Percentiles rank a stretch among this genome's conserved stretches.
Conservation (phyloP, 1,284 basidiomycete species). For the Stereum hirsutum region DNA sequence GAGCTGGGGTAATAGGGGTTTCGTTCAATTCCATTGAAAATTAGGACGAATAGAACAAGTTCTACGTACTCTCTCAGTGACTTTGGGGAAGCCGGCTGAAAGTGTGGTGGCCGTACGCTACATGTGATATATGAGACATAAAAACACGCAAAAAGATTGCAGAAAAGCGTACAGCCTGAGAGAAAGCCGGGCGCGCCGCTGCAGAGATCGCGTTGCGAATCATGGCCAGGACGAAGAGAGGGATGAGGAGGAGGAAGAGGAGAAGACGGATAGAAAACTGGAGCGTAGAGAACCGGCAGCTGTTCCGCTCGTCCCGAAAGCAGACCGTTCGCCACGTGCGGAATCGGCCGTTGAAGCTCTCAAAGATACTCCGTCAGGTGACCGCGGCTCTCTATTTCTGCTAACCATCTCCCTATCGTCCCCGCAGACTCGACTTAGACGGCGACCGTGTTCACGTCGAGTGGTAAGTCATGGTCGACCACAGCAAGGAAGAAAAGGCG, state of each 20-base stretch:
- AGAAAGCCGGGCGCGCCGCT: slow-evolving; percentile 42
- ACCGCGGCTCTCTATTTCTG: too few relatives aligned
- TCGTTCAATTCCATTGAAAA: too few relatives aligned
- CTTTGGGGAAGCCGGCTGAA: slow-evolving; percentile 72
- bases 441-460: too few relatives aligned
- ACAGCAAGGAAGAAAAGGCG: background rate
- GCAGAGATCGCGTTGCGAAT: slow-evolving; percentile 55
- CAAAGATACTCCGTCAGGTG: too few relatives aligned
- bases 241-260: slow-evolving; percentile 1
- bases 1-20: slow-evolving; percentile 37
- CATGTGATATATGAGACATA: too few relatives aligned
- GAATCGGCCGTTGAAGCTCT: too few relatives aligned
- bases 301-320: too few relatives aligned
- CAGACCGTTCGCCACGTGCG: too few relatives aligned
- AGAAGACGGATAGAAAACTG: slow-evolving; percentile 19
- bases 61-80: slow-evolving; percentile 54
- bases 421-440: too few relatives aligned
- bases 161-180: slow-evolving; percentile 39
- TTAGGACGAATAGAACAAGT: background rate
- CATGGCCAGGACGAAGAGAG: slow-evolving; percentile 36
- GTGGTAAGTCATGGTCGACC: background rate
- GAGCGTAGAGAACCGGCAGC: too few relatives aligned
- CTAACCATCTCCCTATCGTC: too few relatives aligned
- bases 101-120: slow-evolving; percentile 73
- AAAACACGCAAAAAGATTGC: too few relatives aligned